Base-by-base conservation (phyloP, 1,284 basidiomycete species). In the Trichosporon sp. region DNA sequence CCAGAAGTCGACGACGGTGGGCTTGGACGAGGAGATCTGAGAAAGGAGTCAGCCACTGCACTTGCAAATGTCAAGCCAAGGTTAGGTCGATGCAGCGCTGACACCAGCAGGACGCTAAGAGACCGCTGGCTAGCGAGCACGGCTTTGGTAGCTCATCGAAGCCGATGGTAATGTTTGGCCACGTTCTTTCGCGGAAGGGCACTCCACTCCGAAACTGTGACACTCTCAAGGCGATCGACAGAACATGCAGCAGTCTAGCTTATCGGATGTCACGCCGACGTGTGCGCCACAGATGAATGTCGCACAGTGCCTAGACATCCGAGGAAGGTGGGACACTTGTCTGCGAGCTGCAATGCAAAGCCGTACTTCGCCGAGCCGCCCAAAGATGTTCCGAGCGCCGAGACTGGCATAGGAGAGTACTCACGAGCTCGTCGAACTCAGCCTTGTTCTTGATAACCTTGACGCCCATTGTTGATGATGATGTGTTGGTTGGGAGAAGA, bases 1-100 rank as follows among this genome's bases (percentile, higher is more conserved):
- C 84, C 83, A 92, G 86, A 91, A 93, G 85, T 93, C 91, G 78
- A 94, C 88, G 68, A 93, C 85, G 77, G 88, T 86, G 72, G 87
- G 85, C 78, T 87, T 87, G 76, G 87, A 87, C 69, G 86, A 83
- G 77, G 86, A 86, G 78, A 90, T 90, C 91, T 92, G 75, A 38
- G 37, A 14, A 56, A 37, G 70, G 65, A 71, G 56, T 67, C 35
- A 63, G 68, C n/a, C 70, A n/a, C 31, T 74, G 63, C 38, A 72
- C 74, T 46, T 5, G 3, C 14, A 46, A n/a, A n/a, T 2, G 11
- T 46, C 43, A 16, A 4, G 43, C 16, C 1, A 4, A 46, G 5
- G 3, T 5, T 7, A 4, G 43, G 14, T 16, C 16, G 43, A 4
- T 46, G 16, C 43, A 5, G 43, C 16, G 16, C 43, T 46, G 4